These are phyloP conservation scores for Salix dunnii DNA, from an alignment of 345 rosid genomes.

Conservation along the genomic window DNA sequence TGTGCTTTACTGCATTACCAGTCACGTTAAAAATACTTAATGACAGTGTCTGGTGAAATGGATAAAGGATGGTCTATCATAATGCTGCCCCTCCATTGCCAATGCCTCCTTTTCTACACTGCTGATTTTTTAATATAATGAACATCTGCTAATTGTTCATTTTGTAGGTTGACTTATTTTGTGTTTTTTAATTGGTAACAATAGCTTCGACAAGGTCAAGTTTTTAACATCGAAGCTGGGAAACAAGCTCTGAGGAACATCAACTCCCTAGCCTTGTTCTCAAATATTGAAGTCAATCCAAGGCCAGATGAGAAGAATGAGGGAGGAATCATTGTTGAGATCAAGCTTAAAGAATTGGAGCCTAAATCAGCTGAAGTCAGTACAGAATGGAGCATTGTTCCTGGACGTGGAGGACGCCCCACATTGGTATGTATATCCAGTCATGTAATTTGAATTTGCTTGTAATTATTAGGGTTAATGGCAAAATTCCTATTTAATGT, in stretches of 20 bases:
- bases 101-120: not conserved
- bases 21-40: not conserved
- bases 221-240: constrained; percentile 94
- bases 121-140: not conserved
- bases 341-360: constrained; percentile 92
- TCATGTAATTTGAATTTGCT: not conserved
- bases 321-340: constrained; percentile 95
- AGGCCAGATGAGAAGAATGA: constrained; percentile 95
- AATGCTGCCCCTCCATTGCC: not conserved
- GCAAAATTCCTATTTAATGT: constrained; percentile 3
- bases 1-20: not conserved
- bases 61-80: not conserved
- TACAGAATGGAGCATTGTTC: constrained; percentile 97
- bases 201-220: constrained; percentile 80
- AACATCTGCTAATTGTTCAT: constrained; percentile 1
- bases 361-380: constrained; percentile 99
- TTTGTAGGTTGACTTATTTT: constrained; percentile 9
- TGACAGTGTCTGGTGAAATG: not conserved
- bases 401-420: constrained; percentile 97
- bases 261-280: constrained; percentile 75
- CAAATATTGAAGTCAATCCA: constrained; percentile 94
- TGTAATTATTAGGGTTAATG: not conserved
- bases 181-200: constrained; percentile 15
- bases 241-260: constrained; percentile 87
- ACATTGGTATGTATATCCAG: constrained; percentile 54